Evolutionary conservation across 2,329 filamentous ascomycete genomes (phyloP), one percentile per base, ranked within the genome.

Genomic region (Eurotiales sp.): DNA sequence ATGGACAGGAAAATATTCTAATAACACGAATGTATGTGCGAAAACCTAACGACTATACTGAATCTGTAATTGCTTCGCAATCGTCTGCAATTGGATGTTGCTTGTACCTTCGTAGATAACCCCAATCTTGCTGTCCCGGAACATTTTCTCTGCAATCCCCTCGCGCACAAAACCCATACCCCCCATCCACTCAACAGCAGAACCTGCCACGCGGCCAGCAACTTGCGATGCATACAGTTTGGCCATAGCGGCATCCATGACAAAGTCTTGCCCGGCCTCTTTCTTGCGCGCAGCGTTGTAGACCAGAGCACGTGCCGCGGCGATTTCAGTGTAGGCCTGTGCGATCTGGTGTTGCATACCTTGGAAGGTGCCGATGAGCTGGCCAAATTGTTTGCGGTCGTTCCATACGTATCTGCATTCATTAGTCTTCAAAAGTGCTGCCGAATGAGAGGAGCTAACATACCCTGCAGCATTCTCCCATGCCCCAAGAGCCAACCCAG

Each of bases 311-410:
- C 93, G 85, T 0, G 93, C 93, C 25, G 93, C 93, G 51, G 84
- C 79, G 65, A 99, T 96, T 70, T 99, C 93, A 21, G 87, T 89
- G 76, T 92, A 97, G 1, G 90, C 87, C 74, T 99, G 93, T 2
- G 93, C 93, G 57, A 99, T 86, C 77, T 99, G 93, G 77, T 96
- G 91, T 76, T 97, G 92, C 93, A 99, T 97, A 64, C 90, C 91
- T 75, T 99, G 93, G 81, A 99, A 99, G 70, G 95, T 88, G 64
- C 93, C 93, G 54, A 99, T 86, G 50, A 95, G 82, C 66, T 89
- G 80, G 59, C 93, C 92, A 67, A 99, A 99, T 76, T 99, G 93
- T 77, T 89, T 90, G 64, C 93, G 88, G 77, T 99, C 93, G 73
- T 97, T 97, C 90, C 90, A 99, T 59, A 90, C 90, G 74, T 99